Evolutionary conservation across 768 basidiomycete genomes (phyloP), one percentile per base, ranked within the genome.

Genomic region (Mycena galopus): DNA sequence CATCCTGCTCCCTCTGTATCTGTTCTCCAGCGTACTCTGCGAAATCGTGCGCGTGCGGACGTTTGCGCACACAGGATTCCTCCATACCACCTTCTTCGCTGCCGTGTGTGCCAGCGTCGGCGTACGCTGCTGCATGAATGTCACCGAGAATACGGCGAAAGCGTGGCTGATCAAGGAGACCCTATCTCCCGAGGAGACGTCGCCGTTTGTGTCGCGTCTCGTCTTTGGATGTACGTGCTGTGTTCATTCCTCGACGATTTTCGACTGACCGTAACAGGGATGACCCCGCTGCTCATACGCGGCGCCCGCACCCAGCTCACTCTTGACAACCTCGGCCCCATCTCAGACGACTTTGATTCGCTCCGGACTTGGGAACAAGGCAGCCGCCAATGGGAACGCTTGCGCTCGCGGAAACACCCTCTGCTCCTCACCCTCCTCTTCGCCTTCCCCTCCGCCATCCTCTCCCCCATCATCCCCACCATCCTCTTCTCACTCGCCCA

Each of bases 291-390:
- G 23, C 42, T 60, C 11, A 37, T 67, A 10, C 42, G 44, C 23
- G 66, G 66, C 33, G 57, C 66, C 8, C 66, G 58, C 57, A 59
- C 32, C 17, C 57, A 51, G 47, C 66, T 67, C 14, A 29, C 44
- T 21, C 2, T 67, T 16, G 66, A 59, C 14, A 67, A 23, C 1
- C 57, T 67, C n/a, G 57, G 66, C 33, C 57, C 66, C 3, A 67
- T 67, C 66, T 50, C 66, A 30, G 66, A 67, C 57, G 66, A 67
- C 57, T 50, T 67, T n/a, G 57, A 67, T 21, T 67, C 57, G 44
- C 66, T 67, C 23, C 9, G 58, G 44, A 60, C 66, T 23, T 67
- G 57, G 57, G 66, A 47, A 17, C n/a, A 21, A 21, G 66, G 57
- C 58, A 67, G 66, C 66, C 57, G 57, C 23, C 65, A 67, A 10